A percentile compares a stretch with the other conserved stretches of the same genome.
phyloP scores from a whole-genome alignment of 2,329 filamentous ascomycete genomes.

The Phaeosphaeriaceae sp. region DNA sequence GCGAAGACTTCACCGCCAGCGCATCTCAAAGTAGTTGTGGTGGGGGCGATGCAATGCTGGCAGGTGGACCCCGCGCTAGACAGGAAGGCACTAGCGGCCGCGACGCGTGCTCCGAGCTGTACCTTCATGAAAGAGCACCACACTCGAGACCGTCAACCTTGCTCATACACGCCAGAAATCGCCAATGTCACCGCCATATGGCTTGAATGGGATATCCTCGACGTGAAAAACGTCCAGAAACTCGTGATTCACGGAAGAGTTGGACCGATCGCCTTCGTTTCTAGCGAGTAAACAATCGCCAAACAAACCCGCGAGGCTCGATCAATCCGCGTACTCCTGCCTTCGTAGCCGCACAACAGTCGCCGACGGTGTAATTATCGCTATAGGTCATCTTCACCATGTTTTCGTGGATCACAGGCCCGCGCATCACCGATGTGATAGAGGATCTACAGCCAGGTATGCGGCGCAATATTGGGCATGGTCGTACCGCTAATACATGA shows the following conservation, averaged over 20 bases:
- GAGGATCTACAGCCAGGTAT: conserved; percentile 45
- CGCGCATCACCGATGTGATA: conserved; percentile 46
- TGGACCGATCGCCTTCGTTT: conserved; percentile 22
- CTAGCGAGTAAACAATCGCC: conserved; percentile 42
- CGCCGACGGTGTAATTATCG: not conserved
- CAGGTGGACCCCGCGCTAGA: conserved; percentile 29
- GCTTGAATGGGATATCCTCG: not conserved
- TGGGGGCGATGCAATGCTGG: conserved; percentile 22
- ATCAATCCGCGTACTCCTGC: conserved; percentile 10
- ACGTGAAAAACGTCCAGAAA: not conserved
- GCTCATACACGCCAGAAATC: not conserved
- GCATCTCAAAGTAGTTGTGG: conserved; percentile 31
- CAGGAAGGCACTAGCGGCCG: conserved; percentile 17
- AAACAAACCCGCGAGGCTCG: conserved; percentile 35
- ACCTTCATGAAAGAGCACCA: conserved; percentile 14
- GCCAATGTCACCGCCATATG: not conserved
- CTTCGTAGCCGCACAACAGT: not conserved
- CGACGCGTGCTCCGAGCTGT: conserved; percentile 22
- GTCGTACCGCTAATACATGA: conserved; percentile 15
- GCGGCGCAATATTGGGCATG: conserved; percentile 1
- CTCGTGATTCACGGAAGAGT: not conserved
- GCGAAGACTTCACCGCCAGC: conserved; percentile 32
- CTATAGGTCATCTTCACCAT: conserved; percentile 20
- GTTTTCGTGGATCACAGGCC: conserved; percentile 50
- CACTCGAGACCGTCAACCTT: conserved; percentile 13